Evolutionary conservation across 139 green algal species (phyloP), one percentile per base, ranked within the genome.

Genomic region (Edaphochlamys debaryana): DNA sequence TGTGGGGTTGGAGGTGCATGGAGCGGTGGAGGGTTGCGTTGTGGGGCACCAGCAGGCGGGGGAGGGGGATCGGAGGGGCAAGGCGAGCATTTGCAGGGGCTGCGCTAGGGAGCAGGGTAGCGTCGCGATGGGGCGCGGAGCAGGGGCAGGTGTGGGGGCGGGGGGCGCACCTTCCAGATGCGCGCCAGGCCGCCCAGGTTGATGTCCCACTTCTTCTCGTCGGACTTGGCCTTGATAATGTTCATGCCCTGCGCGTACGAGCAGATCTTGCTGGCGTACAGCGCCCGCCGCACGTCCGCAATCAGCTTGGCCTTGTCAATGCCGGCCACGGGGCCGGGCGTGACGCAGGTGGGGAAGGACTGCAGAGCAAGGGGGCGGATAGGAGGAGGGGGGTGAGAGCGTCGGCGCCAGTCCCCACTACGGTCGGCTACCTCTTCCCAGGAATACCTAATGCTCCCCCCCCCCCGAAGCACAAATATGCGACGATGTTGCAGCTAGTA

Each of bases 211-310:
- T 86, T 84, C 90, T 96, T 92, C 85, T 97, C 96, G 13, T 92
- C 79, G 77, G 90, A 96, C 95, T 99, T 99, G 63, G 96, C 87
- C 45, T 94, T 87, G 89, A 99, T 99, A 88, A 99, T 96, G 92
- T 99, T 99, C 93, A 99, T 97, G 84, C 98, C 98, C 92, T 99
- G 95, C 7, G 97, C 95, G 85, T 99, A 99, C 50, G 81, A 94
- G 93, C 93, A 98, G 86, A 99, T 95, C 93, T 99, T 99, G 86
- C 90, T 90, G 42, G 95, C 95, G 84, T 98, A 98, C 77, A 99
- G 92, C 45, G 96, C 94, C 20, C 69, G 78, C n/a, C 84, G 62
- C 38, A 99, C 98, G 67, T 98, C 95, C 1, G 90, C 87, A 2
- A 99, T 82, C 56, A 99, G 93, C 91, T 95, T 85, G 48, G 82